phyloP scores from a whole-genome alignment of 2,329 filamentous ascomycete genomes.

The Juglanconis sp. region DNA sequence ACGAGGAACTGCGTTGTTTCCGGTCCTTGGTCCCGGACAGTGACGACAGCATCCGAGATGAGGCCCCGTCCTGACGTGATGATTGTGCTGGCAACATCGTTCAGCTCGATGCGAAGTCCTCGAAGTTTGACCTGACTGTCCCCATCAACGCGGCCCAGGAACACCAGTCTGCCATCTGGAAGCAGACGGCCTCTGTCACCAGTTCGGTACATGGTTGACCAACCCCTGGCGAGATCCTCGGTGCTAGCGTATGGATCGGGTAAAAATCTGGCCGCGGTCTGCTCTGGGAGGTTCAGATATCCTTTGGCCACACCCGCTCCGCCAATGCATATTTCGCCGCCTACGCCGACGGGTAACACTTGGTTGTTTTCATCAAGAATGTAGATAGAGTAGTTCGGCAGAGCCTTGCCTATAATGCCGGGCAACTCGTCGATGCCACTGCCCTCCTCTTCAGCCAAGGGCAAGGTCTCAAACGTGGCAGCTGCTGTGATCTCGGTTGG shows the following conservation, averaged over 20 bases:
- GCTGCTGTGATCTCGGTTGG: constrained; percentile 21
- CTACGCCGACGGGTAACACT: constrained; percentile 30
- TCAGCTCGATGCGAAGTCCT: constrained; percentile 28
- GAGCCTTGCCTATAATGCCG: not conserved
- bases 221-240: constrained; percentile 16
- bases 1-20: not conserved
- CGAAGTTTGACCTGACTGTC: constrained; percentile 44
- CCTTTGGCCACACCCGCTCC: constrained; percentile 37
- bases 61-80: not conserved
- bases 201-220: constrained; percentile 34
- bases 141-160: constrained; percentile 35
- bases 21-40: constrained; percentile 1
- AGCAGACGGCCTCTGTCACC: constrained; percentile 36
- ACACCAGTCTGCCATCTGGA: constrained; percentile 31
- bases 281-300: constrained; percentile 32
- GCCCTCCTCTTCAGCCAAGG: not conserved
- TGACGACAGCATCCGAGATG: not conserved
- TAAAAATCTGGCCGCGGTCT: constrained; percentile 12
- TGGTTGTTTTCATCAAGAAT: constrained; percentile 34
- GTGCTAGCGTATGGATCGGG: constrained; percentile 4
- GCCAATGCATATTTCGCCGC: constrained; percentile 38
- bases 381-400: constrained; percentile 35
- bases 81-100: constrained; percentile 24
- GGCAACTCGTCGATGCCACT: not conserved
- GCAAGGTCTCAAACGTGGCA: not conserved